Base-by-base conservation (phyloP, 2,329 filamentous ascomycete species). In the Aspergillus carbonarius region DNA sequence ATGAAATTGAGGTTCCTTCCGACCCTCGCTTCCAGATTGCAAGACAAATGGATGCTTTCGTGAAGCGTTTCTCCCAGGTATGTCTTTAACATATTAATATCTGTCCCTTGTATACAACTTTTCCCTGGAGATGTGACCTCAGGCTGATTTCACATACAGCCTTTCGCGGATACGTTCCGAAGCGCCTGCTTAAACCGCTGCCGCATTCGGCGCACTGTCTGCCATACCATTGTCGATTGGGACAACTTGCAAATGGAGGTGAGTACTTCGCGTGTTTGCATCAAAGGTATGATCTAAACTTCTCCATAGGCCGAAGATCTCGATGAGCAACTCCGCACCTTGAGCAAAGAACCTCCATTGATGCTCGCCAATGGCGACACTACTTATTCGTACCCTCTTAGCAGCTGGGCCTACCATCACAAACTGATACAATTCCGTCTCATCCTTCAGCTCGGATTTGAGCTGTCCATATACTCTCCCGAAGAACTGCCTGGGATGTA, bases 401-500 rank as follows among this genome's bases (percentile, higher is more conserved):
- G 90, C 1, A 92, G 90, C 3, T 99, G 95, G 95, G 85, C 88
- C 0, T 96, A 93, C 68, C 84, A 93, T 60, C 91, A 96, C 75
- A 98, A 97, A 74, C 82, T 97, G n/a, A 85, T 85, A 30, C 86
- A 93, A 68, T 91, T 97, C 83, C 89, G 93, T 71, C 89, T 88
- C 81, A 88, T 96, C 47, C 83, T 97, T 15, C 90, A 97, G 70
- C 85, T 97, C 32, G 95, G 96, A 12, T 98, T 99, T 73, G 95
- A 99, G 75, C 87, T 97, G 12, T 88, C 93, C 44, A 85, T 96
- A 9, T 98, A 98, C 74, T 87, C 93, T 54, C 83, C 87, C 0
- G 89, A 96, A 72, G 95, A 99, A 73, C 81, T 95, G 9, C 84
- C 87, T 0, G 87, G 86, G 23, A 96, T 97, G 90, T 98, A 98